Evolutionary conservation across 192 early-diverging fungal species (phyloP), one percentile per base, ranked within the genome.

Genomic region (Coemansia sp.): DNA sequence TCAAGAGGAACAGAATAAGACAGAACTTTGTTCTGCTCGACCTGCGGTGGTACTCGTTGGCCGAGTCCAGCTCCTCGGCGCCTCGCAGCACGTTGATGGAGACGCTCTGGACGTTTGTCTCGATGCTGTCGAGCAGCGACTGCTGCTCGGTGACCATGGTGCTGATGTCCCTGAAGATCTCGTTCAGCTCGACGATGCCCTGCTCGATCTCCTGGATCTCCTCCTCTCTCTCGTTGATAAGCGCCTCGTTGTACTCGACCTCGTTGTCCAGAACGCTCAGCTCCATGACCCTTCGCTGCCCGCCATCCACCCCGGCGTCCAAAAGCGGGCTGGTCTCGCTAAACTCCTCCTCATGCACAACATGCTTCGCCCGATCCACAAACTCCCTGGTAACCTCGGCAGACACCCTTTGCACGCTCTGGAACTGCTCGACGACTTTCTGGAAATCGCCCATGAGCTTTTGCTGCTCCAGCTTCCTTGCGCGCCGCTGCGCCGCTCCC

Each of bases 131-230:
- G 10, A 99, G 77, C 64, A 93, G 85, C 59, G 88, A 89, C 64
- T 93, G 91, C 84, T 99, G 97, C 71, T 99, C 95, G 25, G 93
- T 91, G n/a, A 99, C 95, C 62, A 99, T 85, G 4, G 93, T 95
- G 0, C 93, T 94, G 46, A 99, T 69, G 81, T 98, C 95, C 58
- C 94, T 78, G 72, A 99, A 99, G 61, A 99, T 93, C 72, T 98
- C 95, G 73, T 98, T 99, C 19, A 99, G 82, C 68, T 98, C 93
- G 5, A 84, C 86, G 50, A 98, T 97, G 22, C 91, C 93, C 58
- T 88, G 85, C 69, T 98, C 95, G 68, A 99, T 95, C 48, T 90
- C 91, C 51, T 85, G 84, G 22, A 99, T 88, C 59, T 98, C 97
- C 24, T 86, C 84, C 65, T 99, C 97, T 20, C 97, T 87, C 79